A percentile compares a stretch with the other conserved stretches of the same genome.
Evolutionary conservation across 179 eudicot genomes (phyloP).

Genomic region (Silene coronaria): DNA sequence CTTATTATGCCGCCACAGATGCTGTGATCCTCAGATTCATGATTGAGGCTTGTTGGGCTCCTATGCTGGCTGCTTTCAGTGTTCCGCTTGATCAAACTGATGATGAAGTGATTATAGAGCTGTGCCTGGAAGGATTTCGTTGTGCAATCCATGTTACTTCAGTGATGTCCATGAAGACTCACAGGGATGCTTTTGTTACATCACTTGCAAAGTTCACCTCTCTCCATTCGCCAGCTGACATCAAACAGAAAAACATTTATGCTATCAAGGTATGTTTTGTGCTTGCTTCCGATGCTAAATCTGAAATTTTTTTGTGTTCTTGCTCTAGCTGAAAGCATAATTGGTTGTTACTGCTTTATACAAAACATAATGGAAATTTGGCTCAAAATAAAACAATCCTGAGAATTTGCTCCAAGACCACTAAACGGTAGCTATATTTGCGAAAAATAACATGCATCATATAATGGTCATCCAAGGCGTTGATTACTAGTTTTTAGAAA

Average conservation of each 20-base stretch:
- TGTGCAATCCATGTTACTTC: conserved; percentile 94
- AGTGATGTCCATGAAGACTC: conserved; percentile 98
- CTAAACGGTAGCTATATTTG: too few relatives aligned
- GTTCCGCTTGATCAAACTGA: conserved; percentile 99
- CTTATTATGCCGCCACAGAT: conserved; percentile 97
- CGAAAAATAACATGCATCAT: too few relatives aligned
- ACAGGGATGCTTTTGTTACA: conserved; percentile 95
- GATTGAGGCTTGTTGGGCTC: conserved; percentile 99
- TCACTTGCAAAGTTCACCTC: conserved; percentile 92
- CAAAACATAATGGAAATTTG: background rate
- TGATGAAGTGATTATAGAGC: conserved; percentile 65
- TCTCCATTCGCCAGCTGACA: conserved; percentile 97
- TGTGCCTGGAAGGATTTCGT: conserved; percentile 89
- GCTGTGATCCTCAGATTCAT: conserved; percentile 87
- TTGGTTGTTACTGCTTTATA: background rate
- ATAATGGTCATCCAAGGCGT: too few relatives aligned
- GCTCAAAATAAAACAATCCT: background rate
- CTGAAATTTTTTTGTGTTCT: background rate
- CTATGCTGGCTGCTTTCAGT: conserved; percentile 99
- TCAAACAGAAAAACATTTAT: conserved; percentile 86
- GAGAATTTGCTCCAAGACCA: too few relatives aligned
- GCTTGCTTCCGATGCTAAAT: background rate
- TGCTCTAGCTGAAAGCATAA: background rate
- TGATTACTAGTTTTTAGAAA: too few relatives aligned
- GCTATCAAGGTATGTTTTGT: conserved; percentile 74